Base-by-base conservation (phyloP, 2,329 filamentous ascomycete genomes). In the Penicillium crustosum region DNA sequence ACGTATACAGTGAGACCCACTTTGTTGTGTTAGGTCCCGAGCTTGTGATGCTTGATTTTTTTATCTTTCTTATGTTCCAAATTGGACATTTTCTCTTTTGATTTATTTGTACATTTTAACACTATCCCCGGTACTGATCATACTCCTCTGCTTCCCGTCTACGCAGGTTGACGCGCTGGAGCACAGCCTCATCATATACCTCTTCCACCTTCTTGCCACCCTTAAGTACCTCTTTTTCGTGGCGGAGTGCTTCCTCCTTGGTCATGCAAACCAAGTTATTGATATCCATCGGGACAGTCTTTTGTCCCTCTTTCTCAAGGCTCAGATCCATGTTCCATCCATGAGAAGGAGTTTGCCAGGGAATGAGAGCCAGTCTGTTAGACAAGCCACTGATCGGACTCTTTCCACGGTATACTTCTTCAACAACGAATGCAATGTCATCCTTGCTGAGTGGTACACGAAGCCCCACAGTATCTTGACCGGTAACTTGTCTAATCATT, bases 181-280 rank as follows among this genome's bases (percentile, higher is more conserved):
- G 77, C 0, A 88, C 86, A 31, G 85, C 83, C 17, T 75, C 70
- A 67, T 88, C 86, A 70, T 97, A 99, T 27, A 97, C 61, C 1
- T 93, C 88, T 63, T 90, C 88, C 0, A 85, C 79, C 9, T 71
- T 75, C 76, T 87, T 89, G 1, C 82, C 83, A 0, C 85, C 89
- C 66, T 85, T 87, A 44, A 97, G 78, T 1, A 97, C 82, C 69
- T 91, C 81, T 72, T 87, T 89, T 71, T 95, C 90, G 74, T 99
- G 94, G 58, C 84, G 82, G 17, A 82, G 77, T 3, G 89, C 90
- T 75, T 97, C 93, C 60, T 97, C 93, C 73, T 93, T 96, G 1
- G 93, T 97, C 90, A 97, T 91, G 67, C 89, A 90, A 0, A 96
- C 92, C 59, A 97, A 71, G 45, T 96, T 88, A 29, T 83, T 81